These are phyloP conservation scores for Termitomyces eurrhizus DNA, from an alignment of 768 basidiomycete genomes.

Conservation along the genomic window DNA sequence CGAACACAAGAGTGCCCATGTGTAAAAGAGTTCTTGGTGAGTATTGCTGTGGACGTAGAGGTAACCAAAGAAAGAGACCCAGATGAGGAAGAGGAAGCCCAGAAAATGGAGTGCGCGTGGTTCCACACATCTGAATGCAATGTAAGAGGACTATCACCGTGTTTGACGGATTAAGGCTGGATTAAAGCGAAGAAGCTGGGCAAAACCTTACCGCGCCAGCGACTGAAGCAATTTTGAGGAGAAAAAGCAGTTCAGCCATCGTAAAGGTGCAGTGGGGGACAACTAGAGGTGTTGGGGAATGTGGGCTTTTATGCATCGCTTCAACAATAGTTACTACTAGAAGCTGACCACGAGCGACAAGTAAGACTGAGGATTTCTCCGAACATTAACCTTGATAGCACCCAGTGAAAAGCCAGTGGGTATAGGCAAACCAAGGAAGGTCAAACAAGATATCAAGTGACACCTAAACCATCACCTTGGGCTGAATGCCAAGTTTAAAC, in stretches of 20 bases:
- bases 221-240: neutral
- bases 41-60: neutral
- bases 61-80: constrained; percentile 1
- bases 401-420: no score
- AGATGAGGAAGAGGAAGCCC: neutral
- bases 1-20: neutral
- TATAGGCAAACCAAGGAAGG: no score
- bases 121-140: neutral
- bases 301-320: neutral
- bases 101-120: neutral
- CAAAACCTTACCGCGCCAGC: neutral
- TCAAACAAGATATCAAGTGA: no score
- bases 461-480: no score
- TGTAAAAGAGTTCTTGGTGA: neutral
- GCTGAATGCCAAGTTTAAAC: no score
- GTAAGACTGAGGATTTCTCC: no score
- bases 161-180: neutral
- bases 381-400: no score
- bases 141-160: neutral
- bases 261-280: no score
- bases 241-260: neutral
- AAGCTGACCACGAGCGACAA: no score
- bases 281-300: neutral
- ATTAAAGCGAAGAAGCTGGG: neutral
- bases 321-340: neutral